Percentiles rank a stretch among this genome's conserved stretches.
These are phyloP conservation scores for Phtheirospermum japonicum DNA, from an alignment of 257 asterid species.

Conservation along the genomic window DNA sequence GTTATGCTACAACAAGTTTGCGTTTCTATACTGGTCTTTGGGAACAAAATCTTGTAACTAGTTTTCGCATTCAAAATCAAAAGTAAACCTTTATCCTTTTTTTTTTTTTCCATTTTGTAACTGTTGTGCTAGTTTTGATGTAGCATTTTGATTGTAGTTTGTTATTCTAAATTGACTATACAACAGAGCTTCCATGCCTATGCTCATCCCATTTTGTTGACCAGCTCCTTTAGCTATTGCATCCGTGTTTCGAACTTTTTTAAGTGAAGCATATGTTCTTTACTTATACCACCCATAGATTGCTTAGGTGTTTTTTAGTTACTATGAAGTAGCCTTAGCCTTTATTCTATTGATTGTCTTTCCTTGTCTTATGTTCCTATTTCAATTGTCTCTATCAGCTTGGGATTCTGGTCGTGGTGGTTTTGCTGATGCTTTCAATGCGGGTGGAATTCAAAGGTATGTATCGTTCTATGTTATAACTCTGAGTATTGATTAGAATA, in stretches of 20 bases:
- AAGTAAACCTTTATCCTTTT: no score
- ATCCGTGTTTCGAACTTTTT: background rate
- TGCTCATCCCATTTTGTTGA: background rate
- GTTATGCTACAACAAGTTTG: no score
- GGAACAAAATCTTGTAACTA: no score
- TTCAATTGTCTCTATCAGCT: conserved; percentile 40
- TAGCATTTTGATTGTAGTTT: background rate
- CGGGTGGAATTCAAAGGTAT: conserved; percentile 74
- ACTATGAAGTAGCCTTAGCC: background rate
- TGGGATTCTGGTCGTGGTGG: conserved; percentile 86
- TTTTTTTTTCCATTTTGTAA: no score
- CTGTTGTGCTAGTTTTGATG: no score
- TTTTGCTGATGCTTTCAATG: conserved; percentile 49
- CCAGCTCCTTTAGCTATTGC: background rate
- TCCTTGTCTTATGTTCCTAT: background rate
- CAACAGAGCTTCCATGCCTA: no score
- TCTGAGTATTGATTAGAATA: conserved; percentile 18
- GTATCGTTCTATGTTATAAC: conserved; percentile 10
- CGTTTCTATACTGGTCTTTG: no score
- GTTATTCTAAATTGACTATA: no score
- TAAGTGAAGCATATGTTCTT: background rate
- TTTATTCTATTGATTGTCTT: background rate
- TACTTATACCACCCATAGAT: background rate
- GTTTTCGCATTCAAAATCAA: background rate
- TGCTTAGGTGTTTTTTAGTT: conserved; percentile 5